Base-by-base conservation (phyloP, 2,329 filamentous ascomycete genomes). In the Aphanocladium album region DNA sequence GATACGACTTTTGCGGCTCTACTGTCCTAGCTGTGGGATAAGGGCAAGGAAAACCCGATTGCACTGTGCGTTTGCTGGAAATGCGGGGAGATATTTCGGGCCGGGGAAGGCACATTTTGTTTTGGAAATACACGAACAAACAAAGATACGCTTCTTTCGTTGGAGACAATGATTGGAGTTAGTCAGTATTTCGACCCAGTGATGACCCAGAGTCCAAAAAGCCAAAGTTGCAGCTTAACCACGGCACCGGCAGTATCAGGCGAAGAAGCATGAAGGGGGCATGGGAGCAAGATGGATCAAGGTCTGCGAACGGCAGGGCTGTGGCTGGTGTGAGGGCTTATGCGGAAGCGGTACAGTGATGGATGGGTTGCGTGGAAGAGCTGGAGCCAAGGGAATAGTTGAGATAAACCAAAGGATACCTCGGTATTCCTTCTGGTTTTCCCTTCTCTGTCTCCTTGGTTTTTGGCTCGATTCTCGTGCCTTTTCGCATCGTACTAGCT, bases 151-250 rank as follows among this genome's bases (percentile, higher is more conserved):
- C 47, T 55, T 57, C 45, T 17, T 50, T 50, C 21, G n/a, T 54
- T 61, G 63, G 60, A 62, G 62, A 61, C 21, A 5, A 45, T 53
- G 49, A 62, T 60, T 51, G 65, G 62, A 59, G 47, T 43, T 17
- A 43, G 54, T 57, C 19, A 11, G 47, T 43, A 43, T 53, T 55
- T 59, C 43, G 59, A 70, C 78, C 78, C 78, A 64, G 72, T 81
- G 79, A 82, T 82, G 79, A 82, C 74, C 67, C 70, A 71, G 57
- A 67, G 74, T 77, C 79, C 79, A 81, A 81, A 79, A 80, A 82
- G 79, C 79, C 79, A 82, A 82, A 82, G 79, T 82, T 81, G 79
- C 77, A 82, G 79, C 57, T 69, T 77, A 80, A 71, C 74, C 76
- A 74, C 73, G 67, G 50, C 60, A 57, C 43, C 41, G 57, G 53